Conservation (phyloP, 176 grass and related monocot species). For the Themeda triandra region DNA sequence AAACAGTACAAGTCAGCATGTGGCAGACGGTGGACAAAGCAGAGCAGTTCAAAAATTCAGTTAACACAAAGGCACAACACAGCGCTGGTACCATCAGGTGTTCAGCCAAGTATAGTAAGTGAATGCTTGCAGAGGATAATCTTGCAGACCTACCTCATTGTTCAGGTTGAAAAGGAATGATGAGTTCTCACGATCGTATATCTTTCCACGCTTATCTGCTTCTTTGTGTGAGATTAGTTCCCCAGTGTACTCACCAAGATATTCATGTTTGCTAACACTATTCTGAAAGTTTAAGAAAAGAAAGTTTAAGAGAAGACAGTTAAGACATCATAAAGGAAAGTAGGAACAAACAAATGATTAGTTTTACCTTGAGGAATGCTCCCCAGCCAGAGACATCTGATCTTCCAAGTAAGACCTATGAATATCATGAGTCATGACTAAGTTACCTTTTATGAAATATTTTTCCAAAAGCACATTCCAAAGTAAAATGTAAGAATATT, state of each 20-base stretch:
- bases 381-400: slow-evolving; percentile 97
- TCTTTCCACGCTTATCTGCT: slow-evolving; percentile 95
- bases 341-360: neutral
- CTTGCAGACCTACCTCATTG: slow-evolving; percentile 62
- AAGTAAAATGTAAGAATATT: slow-evolving; percentile 1
- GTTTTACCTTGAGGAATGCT: slow-evolving; percentile 85
- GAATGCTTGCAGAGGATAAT: neutral
- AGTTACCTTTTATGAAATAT: neutral
- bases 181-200: slow-evolving; percentile 95
- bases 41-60: neutral
- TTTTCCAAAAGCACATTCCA: slow-evolving; percentile 3
- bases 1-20: slow-evolving; percentile 12
- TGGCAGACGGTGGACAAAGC: neutral
- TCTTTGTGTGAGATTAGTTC: slow-evolving; percentile 95
- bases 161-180: slow-evolving; percentile 98
- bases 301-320: neutral
- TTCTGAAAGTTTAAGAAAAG: slow-evolving; percentile 51
- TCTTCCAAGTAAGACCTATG: slow-evolving; percentile 88
- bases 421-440: neutral
- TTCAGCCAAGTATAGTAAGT: neutral
- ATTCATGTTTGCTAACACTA: slow-evolving; percentile 91
- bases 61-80: neutral
- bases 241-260: slow-evolving; percentile 96
- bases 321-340: neutral
- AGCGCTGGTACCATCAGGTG: neutral